Conservation (phyloP, 768 basidiomycete genomes). For the Mycena galericulata region DNA sequence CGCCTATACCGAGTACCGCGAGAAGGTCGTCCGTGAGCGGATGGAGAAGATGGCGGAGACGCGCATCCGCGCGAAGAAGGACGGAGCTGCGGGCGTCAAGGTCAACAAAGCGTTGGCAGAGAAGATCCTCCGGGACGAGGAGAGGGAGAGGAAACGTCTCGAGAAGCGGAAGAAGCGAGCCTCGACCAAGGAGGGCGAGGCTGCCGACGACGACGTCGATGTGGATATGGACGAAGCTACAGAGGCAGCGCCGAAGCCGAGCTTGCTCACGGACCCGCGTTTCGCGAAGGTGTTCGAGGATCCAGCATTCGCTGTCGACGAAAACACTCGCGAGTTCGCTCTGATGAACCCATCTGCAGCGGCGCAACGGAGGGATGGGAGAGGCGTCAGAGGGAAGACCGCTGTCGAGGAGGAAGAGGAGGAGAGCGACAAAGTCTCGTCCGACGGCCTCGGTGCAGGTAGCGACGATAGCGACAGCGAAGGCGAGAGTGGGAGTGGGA, state of each 20-base stretch:
- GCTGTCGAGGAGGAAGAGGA: conserved; percentile 92
- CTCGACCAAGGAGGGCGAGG: conserved; percentile 53
- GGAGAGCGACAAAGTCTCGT: conserved; percentile 79
- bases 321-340: conserved; percentile 88
- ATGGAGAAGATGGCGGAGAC: conserved; percentile 95
- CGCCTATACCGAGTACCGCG: conserved; percentile 94
- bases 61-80: conserved; percentile 88
- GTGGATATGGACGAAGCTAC: conserved; percentile 40
- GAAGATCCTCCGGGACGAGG: conserved; percentile 77
- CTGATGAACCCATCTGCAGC: conserved; percentile 90
- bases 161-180: conserved; percentile 65
- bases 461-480: conserved; percentile 59
- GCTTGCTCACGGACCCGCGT: conserved; percentile 84
- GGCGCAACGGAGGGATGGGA: conserved; percentile 59
- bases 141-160: conserved; percentile 66
- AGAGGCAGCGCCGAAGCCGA: conserved; percentile 42
- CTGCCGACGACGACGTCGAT: conserved; percentile 50
- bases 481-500: conserved; percentile 49
- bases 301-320: conserved; percentile 93
- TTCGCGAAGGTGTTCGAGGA: conserved; percentile 93
- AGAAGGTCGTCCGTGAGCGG: conserved; percentile 87
- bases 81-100: conserved; percentile 67
- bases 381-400: conserved; percentile 64
- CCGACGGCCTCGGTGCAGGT: conserved; percentile 62
- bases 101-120: conserved; percentile 87